Conservation (phyloP, 495 filamentous ascomycete species). For the Annulohypoxylon stygium region DNA sequence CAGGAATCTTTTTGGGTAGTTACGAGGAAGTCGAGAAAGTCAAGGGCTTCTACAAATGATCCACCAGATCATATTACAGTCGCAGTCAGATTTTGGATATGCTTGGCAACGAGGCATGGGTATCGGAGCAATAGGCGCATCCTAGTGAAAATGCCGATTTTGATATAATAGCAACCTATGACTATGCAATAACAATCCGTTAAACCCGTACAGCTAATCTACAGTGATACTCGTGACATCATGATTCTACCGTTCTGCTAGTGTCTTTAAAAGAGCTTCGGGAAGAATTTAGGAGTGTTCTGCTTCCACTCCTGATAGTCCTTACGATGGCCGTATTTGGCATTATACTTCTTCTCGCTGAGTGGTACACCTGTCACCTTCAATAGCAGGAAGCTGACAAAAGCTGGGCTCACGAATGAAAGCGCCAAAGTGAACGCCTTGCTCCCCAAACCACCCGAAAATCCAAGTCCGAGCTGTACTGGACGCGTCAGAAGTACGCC, state of each 20-base stretch:
- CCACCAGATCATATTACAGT: neutral
- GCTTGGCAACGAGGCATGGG: conserved; percentile 27
- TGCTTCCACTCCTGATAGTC: conserved; percentile 77
- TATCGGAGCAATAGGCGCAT: conserved; percentile 30
- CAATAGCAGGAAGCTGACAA: conserved; percentile 70
- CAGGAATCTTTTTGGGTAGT: conserved; percentile 95
- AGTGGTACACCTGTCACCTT: conserved; percentile 72
- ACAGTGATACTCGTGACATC: neutral
- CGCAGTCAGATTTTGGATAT: conserved; percentile 2
- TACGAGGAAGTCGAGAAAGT: conserved; percentile 96
- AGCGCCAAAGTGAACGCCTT: conserved; percentile 58
- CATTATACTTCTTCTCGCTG: conserved; percentile 75
- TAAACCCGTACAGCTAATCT: conserved; percentile 1
- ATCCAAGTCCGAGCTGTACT: conserved; percentile 62
- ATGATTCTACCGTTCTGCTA: too few species aligned
- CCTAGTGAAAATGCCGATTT: conserved; percentile 16
- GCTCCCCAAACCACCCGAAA: conserved; percentile 57
- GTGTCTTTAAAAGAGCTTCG: conserved; percentile 64
- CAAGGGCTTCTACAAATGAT: conserved; percentile 71
- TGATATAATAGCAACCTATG: conserved; percentile 1
- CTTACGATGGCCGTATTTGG: conserved; percentile 69
- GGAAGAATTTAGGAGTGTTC: conserved; percentile 74
- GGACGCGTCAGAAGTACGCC: conserved; percentile 62
- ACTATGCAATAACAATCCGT: neutral
- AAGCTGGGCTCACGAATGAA: conserved; percentile 70